Conservation (phyloP, 1,284 basidiomycete species). For the Melampsora occidentalis region DNA sequence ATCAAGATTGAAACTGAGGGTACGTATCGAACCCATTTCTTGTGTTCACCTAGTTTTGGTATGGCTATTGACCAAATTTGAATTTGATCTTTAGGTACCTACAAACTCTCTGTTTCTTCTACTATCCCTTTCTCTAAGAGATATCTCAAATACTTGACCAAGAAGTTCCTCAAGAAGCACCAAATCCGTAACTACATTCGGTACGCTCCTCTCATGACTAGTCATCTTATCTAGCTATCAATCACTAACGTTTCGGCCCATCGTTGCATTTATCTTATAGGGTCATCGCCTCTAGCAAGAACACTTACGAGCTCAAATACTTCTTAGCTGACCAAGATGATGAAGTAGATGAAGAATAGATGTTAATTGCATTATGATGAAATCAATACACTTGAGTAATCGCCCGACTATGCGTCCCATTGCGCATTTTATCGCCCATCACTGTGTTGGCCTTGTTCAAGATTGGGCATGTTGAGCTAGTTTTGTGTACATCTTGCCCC, state of each 20-base stretch:
- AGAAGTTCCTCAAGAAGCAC: conserved; percentile 42
- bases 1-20: conserved; percentile 40
- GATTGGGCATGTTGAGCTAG: no score
- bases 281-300: conserved; percentile 41
- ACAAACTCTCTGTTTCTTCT: conserved; percentile 35
- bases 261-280: conserved; percentile 2
- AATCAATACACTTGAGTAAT: background rate
- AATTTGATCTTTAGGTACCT: conserved; percentile 14
- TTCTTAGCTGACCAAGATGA: conserved; percentile 37
- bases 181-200: conserved; percentile 41
- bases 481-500: no score
- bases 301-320: conserved; percentile 40
- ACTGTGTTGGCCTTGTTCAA: background rate
- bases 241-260: background rate
- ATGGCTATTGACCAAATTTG: no score
- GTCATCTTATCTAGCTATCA: background rate
- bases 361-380: background rate
- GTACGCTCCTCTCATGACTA: conserved; percentile 13
- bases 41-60: no score
- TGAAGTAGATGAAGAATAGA: conserved; percentile 17
- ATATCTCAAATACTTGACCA: conserved; percentile 40
- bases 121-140: conserved; percentile 41
- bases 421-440: background rate
- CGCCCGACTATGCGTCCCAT: no score
- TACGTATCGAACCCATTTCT: background rate